These are phyloP conservation scores for Pistacia vera DNA, from an alignment of 345 rosid species.

Conservation along the genomic window DNA sequence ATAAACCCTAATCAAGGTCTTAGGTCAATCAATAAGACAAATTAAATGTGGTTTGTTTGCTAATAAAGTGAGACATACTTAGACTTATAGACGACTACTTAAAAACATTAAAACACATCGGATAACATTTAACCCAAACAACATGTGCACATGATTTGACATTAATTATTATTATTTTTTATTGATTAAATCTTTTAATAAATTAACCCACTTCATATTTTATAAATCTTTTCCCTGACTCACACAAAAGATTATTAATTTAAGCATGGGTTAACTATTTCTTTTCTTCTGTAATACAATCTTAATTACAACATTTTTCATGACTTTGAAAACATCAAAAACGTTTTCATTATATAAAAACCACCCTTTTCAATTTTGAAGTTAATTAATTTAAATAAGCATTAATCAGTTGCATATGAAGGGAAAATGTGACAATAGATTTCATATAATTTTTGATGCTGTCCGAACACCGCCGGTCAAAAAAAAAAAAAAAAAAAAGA, in stretches of 20 bases:
- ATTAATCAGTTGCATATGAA: neutral
- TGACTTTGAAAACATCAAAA: no score
- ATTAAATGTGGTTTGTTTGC: constrained; percentile 39
- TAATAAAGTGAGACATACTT: constrained; percentile 34
- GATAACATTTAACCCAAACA: constrained; percentile 28
- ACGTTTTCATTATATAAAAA: no score
- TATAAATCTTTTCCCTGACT: no score
- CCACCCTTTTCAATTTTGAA: no score
- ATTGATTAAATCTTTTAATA: neutral
- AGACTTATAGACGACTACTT: constrained; percentile 21
- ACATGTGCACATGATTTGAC: constrained; percentile 36
- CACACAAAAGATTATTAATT: no score
- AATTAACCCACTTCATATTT: no score
- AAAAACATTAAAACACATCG: constrained; percentile 21
- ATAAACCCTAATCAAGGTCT: neutral
- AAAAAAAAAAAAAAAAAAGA: no score
- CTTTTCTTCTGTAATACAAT: no score
- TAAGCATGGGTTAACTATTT: no score
- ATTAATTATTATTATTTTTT: neutral
- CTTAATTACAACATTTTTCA: no score
- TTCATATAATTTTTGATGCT: neutral
- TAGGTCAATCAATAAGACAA: constrained; percentile 51
- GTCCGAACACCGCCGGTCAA: no score
- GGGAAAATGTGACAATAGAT: neutral
- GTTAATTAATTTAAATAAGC: no score